Percentiles rank a stretch among this genome's conserved stretches.
These are phyloP conservation scores for Mallotus nudiflorus DNA, from an alignment of 345 rosid genomes.

Conservation along the genomic window DNA sequence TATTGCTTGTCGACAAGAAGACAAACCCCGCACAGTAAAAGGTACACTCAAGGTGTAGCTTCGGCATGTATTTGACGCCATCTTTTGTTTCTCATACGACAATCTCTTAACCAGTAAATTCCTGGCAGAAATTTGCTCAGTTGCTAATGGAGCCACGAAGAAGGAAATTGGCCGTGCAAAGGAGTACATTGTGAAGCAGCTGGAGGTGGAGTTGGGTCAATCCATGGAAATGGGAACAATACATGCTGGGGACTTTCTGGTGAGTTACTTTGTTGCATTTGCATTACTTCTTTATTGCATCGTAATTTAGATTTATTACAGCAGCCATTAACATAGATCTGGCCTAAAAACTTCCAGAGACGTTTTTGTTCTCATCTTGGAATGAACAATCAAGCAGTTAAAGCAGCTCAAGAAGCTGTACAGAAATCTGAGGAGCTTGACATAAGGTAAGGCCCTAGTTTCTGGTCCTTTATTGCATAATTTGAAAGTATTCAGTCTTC, in stretches of 20 bases:
- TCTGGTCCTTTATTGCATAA: too few species aligned
- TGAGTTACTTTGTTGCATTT: neutral
- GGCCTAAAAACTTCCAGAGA: too few species aligned
- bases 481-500: too few species aligned
- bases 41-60: neutral
- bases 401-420: slow-evolving; percentile 1
- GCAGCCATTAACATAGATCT: too few species aligned
- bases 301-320: too few species aligned
- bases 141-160: slow-evolving; percentile 22
- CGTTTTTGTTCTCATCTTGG: neutral
- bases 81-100: neutral
- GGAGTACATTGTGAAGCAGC: slow-evolving; percentile 11
- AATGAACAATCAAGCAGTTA: slow-evolving; percentile 1
- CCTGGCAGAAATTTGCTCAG: slow-evolving; percentile 13
- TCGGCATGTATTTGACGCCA: too few species aligned
- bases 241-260: slow-evolving; percentile 22
- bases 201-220: slow-evolving; percentile 9
- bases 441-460: neutral
- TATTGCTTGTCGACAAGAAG: slow-evolving; percentile 41
- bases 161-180: slow-evolving; percentile 19
- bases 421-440: slow-evolving; percentile 1
- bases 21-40: slow-evolving; percentile 16
- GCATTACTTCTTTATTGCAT: neutral
- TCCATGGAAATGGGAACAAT: slow-evolving; percentile 21
- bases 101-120: neutral